Percentiles rank a stretch among this genome's conserved stretches.
phyloP scores from a whole-genome alignment of 2,329 filamentous ascomycete species.

The Didymella lethalis region DNA sequence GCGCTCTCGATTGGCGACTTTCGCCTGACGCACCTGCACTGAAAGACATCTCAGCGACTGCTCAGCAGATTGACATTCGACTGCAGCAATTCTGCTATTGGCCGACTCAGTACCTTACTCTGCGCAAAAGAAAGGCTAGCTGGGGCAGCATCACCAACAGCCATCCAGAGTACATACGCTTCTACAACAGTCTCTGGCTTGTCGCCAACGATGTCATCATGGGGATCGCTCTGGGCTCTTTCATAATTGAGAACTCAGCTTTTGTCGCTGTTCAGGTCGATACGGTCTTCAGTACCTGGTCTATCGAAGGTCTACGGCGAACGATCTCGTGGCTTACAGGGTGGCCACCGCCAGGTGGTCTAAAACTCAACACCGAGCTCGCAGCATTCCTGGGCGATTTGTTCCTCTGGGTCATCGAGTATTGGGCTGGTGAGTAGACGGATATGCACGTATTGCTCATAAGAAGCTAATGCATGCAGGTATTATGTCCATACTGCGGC shows the following conservation, averaged over 20 bases:
- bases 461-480: conserved; percentile 54
- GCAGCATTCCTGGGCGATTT: conserved; percentile 93
- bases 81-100: conserved; percentile 99
- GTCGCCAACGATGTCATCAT: conserved; percentile 99
- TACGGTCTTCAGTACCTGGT: conserved; percentile 77
- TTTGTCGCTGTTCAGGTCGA: conserved; percentile 85
- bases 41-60: conserved; percentile 95
- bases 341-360: conserved; percentile 77
- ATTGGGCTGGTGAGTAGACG: conserved; percentile 78
- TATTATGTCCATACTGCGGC: conserved; percentile 79
- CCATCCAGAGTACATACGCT: conserved; percentile 97
- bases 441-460: not conserved
- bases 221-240: conserved; percentile 93
- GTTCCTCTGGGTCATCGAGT: conserved; percentile 98
- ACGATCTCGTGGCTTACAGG: conserved; percentile 97
- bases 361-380: conserved; percentile 94
- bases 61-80: conserved; percentile 96
- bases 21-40: conserved; percentile 78
- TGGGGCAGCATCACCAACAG: conserved; percentile 96
- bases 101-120: conserved; percentile 93
- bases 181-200: conserved; percentile 98
- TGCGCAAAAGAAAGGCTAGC: conserved; percentile 86
- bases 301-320: conserved; percentile 83
- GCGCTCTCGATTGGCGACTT: conserved; percentile 84
- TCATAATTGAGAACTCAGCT: conserved; percentile 92